Conservation (phyloP, 176 grass and related monocot species). For the Cocos nucifera region DNA sequence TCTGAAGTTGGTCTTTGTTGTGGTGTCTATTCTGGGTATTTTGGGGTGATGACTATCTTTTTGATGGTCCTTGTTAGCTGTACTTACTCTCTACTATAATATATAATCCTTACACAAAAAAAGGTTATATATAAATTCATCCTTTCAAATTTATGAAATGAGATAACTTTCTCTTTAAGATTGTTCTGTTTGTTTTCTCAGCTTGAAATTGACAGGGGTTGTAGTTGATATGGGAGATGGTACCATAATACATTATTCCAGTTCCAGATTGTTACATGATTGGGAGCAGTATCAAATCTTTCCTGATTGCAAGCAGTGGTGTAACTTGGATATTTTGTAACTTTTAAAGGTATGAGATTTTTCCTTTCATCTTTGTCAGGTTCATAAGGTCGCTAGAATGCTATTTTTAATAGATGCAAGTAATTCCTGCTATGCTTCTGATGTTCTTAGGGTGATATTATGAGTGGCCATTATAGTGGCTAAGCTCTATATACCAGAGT, state of each 20-base stretch:
- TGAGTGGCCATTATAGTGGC: no score
- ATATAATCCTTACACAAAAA: no score
- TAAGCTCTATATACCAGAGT: no score
- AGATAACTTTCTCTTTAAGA: conserved; percentile 19
- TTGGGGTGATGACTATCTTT: no score
- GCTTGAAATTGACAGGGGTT: conserved; percentile 97
- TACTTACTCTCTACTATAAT: no score
- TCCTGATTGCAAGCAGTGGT: conserved; percentile 66
- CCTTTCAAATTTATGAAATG: conserved; percentile 1
- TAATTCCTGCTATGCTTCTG: not conserved
- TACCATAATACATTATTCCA: conserved; percentile 60
- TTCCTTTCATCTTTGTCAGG: conserved; percentile 9
- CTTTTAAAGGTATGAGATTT: conserved; percentile 61
- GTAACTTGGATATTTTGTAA: conserved; percentile 67
- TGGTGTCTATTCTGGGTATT: no score
- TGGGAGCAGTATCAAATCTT: conserved; percentile 98
- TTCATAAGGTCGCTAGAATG: not conserved
- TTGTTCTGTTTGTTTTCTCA: conserved; percentile 58
- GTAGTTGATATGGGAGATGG: conserved; percentile 96
- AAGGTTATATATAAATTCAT: not conserved
- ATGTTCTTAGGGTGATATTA: not conserved
- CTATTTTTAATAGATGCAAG: not conserved
- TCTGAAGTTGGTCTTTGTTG: no score
- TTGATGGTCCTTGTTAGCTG: no score
- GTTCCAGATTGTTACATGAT: conserved; percentile 94